Conservation (phyloP, 768 basidiomycete genomes). For the Kwoniella shandongensis region DNA sequence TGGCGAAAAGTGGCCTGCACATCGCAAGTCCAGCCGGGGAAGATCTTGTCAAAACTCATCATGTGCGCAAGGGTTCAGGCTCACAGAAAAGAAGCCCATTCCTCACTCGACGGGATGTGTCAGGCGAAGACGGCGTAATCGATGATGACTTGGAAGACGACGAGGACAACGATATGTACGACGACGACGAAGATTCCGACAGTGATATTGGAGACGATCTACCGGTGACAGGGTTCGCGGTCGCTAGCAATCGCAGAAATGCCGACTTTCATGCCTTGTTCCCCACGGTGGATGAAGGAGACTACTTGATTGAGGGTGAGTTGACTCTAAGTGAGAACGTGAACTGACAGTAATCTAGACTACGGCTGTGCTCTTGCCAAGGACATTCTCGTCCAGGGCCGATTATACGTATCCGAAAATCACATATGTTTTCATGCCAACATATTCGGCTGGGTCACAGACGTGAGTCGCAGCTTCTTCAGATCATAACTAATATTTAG, state of each 20-base stretch:
- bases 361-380: slow-evolving; percentile 96
- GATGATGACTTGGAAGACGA: slow-evolving; percentile 23
- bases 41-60: slow-evolving; percentile 9
- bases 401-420: slow-evolving; percentile 96
- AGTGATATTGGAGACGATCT: slow-evolving; percentile 75
- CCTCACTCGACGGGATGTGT: slow-evolving; percentile 8
- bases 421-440: slow-evolving; percentile 99
- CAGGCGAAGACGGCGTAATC: slow-evolving; percentile 19
- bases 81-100: slow-evolving; percentile 27
- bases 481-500: slow-evolving; percentile 55
- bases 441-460: slow-evolving; percentile 98
- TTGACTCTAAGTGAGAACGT: slow-evolving; percentile 14
- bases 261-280: slow-evolving; percentile 95
- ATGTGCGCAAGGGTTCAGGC: slow-evolving; percentile 7
- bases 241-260: slow-evolving; percentile 91
- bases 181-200: slow-evolving; percentile 45
- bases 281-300: slow-evolving; percentile 82
- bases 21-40: slow-evolving; percentile 21
- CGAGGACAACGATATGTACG: slow-evolving; percentile 45
- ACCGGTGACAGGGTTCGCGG: slow-evolving; percentile 87
- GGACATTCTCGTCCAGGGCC: slow-evolving; percentile 93
- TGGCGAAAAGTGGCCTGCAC: slow-evolving; percentile 34
- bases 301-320: slow-evolving; percentile 95
- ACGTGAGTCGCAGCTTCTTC: slow-evolving; percentile 63
- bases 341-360: slow-evolving; percentile 60